These are phyloP conservation scores for Alternaria incomplexa DNA, from an alignment of 2,329 filamentous ascomycete species.

Conservation along the genomic window DNA sequence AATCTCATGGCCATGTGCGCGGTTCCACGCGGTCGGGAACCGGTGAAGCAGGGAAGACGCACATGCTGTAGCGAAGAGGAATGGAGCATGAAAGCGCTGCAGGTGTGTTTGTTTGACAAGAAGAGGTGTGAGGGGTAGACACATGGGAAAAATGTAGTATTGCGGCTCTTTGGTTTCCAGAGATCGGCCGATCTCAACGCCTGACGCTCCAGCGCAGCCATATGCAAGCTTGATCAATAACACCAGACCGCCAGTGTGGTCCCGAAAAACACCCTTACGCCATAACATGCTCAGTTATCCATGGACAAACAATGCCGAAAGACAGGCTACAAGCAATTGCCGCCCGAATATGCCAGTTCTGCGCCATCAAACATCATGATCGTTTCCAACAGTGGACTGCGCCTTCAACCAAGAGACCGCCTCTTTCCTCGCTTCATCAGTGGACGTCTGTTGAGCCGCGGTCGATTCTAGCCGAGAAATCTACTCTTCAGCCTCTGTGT, in stretches of 20 bases:
- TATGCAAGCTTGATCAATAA: not conserved
- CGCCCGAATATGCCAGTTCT: not conserved
- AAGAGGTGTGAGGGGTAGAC: not conserved
- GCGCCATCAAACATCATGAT: not conserved
- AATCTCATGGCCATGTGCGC: not conserved
- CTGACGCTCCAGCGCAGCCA: not conserved
- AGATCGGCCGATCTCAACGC: not conserved
- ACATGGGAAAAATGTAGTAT: not conserved
- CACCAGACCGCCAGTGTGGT: not conserved
- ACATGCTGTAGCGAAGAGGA: not conserved
- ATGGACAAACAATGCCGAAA: not conserved
- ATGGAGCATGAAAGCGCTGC: not conserved
- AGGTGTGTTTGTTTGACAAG: not conserved
- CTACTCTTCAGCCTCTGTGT: constrained; percentile 73
- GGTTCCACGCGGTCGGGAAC: not conserved
- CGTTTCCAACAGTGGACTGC: not conserved
- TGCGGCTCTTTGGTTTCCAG: not conserved
- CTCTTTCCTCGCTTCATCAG: not conserved
- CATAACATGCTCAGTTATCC: not conserved
- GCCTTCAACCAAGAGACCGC: not conserved
- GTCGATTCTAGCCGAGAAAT: not conserved
- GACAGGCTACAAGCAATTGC: not conserved
- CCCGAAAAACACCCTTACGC: not conserved
- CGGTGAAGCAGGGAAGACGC: too few relatives aligned
- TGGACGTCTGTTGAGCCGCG: not conserved